Base-by-base conservation (phyloP, 352 stramenopile genomes). In the Globisporangium viniferum region DNA sequence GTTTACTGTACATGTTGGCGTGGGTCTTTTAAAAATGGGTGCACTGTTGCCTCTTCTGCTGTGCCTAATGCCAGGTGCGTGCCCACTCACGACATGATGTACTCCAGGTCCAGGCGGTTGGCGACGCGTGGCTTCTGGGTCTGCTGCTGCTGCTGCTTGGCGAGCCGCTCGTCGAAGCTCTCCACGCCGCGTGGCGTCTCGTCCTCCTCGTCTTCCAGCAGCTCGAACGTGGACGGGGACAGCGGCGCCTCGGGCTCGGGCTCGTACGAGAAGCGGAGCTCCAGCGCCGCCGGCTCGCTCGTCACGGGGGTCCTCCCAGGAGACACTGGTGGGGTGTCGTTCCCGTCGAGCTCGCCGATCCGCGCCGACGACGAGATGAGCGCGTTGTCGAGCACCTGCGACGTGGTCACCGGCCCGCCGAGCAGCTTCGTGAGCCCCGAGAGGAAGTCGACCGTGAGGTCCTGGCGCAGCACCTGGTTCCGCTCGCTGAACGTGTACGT, bases 391-490 rank as follows among this genome's bases (percentile, higher is more conserved):
- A 84, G 71, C 41, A 84, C 46, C 20, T 59, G 66, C 22, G 75
- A 79, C 27, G 77, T 78, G 44, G 57, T 59, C 24, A 61, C 65
- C 5, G 71, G 58, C n/a, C 60, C 73, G 48, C 72, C 67, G 10
- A 85, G 63, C 59, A 85, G 56, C 4, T 62, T 58, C 44, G 74
- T 80, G 33, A 90, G 72, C 0, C 82, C 82, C 8, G 78, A 62
- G 39, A 89, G 57, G 49, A 91, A 91, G 70, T 91, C 82, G 20
- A 91, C 72, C 12, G 75, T 67, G 14, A 84, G 69, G 41, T 89
- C 80, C 62, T 87, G 79, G 7, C 79, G 73, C 66, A 88, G 64
- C 12, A 89, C 77, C 58, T 87, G 82, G 58, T 73, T 71, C 18
- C 69, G 66, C 46, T 74, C 67, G 69, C 83, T 82, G 68, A 91